Conservation (phyloP, 1,284 basidiomycete species). For the Tilletia caries region DNA sequence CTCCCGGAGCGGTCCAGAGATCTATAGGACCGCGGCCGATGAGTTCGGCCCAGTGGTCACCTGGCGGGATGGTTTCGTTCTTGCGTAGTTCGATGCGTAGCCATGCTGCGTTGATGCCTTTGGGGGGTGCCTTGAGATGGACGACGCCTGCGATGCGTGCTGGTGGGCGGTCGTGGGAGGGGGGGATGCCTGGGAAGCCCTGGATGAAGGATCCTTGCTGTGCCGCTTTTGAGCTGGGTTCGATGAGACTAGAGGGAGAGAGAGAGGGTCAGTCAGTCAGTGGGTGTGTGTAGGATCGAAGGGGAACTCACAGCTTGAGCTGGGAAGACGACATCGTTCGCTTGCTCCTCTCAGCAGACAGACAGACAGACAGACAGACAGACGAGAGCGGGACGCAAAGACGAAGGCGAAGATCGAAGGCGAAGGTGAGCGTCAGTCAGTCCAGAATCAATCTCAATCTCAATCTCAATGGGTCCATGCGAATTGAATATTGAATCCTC, state of each 20-base stretch:
- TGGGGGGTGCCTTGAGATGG: slow-evolving; percentile 39
- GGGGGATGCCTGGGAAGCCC: slow-evolving; percentile 49
- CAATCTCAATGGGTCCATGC: no score
- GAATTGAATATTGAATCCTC: no score
- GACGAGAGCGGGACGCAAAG: no score
- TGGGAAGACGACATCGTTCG: slow-evolving; percentile 3
- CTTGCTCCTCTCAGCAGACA: no score
- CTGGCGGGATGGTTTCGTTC: slow-evolving; percentile 44
- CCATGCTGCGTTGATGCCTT: slow-evolving; percentile 48
- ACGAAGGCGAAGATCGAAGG: neutral
- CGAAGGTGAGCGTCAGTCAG: neutral
- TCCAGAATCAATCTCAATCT: no score
- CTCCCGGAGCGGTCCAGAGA: slow-evolving; percentile 37
- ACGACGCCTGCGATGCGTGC: slow-evolving; percentile 48
- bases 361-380: no score
- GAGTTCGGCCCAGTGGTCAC: slow-evolving; percentile 50
- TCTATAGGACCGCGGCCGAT: slow-evolving; percentile 49
- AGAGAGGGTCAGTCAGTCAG: neutral
- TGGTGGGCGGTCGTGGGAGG: slow-evolving; percentile 31
- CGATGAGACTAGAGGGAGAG: neutral
- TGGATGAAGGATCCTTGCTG: slow-evolving; percentile 34
- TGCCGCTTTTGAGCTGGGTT: neutral
- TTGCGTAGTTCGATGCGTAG: slow-evolving; percentile 51
- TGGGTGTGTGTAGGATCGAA: neutral
- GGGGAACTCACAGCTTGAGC: slow-evolving; percentile 6